These are phyloP conservation scores for Rubroboletus pulcherrimus DNA, from an alignment of 768 basidiomycete genomes.

Conservation along the genomic window DNA sequence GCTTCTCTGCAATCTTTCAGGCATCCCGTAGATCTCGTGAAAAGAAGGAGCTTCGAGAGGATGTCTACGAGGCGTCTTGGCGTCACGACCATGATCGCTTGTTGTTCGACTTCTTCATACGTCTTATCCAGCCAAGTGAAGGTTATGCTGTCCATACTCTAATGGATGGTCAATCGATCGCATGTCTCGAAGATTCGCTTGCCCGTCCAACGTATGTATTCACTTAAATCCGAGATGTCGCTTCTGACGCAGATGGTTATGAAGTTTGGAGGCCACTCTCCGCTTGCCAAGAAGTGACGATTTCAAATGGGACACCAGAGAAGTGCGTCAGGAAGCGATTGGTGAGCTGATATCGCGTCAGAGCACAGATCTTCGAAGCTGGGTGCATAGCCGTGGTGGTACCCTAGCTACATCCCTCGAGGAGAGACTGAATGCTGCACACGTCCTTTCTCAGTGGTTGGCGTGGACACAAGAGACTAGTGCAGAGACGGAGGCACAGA, in stretches of 20 bases:
- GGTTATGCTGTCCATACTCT: neutral
- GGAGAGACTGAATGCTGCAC: neutral
- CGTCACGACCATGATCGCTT: constrained; percentile 10
- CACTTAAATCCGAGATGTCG: neutral
- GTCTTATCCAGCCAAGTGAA: neutral
- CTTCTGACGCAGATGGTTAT: neutral
- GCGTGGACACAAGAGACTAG: neutral
- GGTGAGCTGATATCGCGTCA: rapidly evolving
- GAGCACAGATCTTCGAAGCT: neutral
- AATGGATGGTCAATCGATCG: neutral
- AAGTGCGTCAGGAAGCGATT: neutral
- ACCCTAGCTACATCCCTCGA: neutral
- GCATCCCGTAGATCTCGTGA: constrained; percentile 7
- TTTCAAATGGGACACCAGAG: neutral
- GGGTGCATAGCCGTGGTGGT: neutral
- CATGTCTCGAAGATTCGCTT: neutral
- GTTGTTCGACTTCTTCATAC: constrained; percentile 10
- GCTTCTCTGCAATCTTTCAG: constrained; percentile 12
- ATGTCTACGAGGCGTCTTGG: neutral
- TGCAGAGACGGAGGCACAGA: neutral
- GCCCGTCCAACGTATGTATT: constrained; percentile 2
- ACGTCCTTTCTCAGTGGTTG: neutral
- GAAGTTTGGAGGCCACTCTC: constrained; percentile 1
- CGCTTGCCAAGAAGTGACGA: neutral
- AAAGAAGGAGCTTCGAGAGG: neutral